Percentiles rank a stretch among this genome's conserved stretches.
These are phyloP conservation scores for Marchantia polymorpha DNA, from an alignment of 225 moss, liverwort and hornwort species.

Conservation along the genomic window DNA sequence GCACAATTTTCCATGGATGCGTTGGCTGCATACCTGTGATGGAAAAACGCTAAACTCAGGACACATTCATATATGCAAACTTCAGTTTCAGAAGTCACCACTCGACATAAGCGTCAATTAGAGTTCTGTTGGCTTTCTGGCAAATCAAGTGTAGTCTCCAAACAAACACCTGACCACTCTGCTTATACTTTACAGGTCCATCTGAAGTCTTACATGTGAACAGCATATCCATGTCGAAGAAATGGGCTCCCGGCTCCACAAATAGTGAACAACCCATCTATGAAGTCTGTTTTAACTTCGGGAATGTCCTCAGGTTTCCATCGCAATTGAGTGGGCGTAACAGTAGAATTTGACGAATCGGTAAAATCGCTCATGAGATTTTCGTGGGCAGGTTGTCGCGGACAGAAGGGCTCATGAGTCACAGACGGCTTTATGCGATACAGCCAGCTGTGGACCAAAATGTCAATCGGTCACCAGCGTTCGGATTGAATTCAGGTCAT, in stretches of 20 bases:
- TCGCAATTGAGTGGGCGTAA: slow-evolving; percentile 80
- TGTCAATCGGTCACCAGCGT: neutral
- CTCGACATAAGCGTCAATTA: neutral
- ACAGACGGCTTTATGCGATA: slow-evolving; percentile 94
- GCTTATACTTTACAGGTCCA: neutral
- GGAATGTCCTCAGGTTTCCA: slow-evolving; percentile 74
- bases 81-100: too few relatives aligned
- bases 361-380: slow-evolving; percentile 69
- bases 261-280: slow-evolving; percentile 79
- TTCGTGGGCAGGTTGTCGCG: slow-evolving; percentile 50
- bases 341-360: slow-evolving; percentile 47
- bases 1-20: slow-evolving; percentile 78
- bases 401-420: slow-evolving; percentile 85
- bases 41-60: neutral
- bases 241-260: slow-evolving; percentile 94
- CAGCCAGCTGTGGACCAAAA: slow-evolving; percentile 60
- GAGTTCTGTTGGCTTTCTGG: neutral
- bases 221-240: slow-evolving; percentile 85
- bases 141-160: neutral
- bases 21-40: slow-evolving; percentile 71
- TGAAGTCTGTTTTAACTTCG: slow-evolving; percentile 49
- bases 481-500: too few relatives aligned
- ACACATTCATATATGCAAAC: too few relatives aligned
- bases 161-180: neutral
- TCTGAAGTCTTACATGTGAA: slow-evolving; percentile 59